Base-by-base conservation (phyloP, 1,284 basidiomycete species). In the Xerocomus minutiporus region DNA sequence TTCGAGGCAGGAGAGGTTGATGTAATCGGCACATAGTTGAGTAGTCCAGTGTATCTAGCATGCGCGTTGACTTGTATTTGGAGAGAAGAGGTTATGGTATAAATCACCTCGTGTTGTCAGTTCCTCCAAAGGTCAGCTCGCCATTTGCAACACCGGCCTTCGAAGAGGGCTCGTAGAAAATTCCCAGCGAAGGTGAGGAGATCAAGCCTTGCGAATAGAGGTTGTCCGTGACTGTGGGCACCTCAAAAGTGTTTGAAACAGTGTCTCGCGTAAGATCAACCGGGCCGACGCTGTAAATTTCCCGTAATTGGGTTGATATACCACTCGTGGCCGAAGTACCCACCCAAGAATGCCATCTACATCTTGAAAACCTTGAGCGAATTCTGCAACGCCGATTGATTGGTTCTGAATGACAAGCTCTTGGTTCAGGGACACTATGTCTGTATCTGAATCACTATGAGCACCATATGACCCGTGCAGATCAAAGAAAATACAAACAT, bases 111-210 rank as follows among this genome's bases (percentile, higher is more conserved):
- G 75, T 75, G 13, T 61, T 45, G 68, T 93, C 88, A 35, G 88
- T 76, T 13, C 80, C 87, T 48, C 89, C 90, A 65, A 92, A 89
- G 8, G 86, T 89, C 53, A 88, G 76, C 66, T 88, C 81, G 52
- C 90, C 90, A 61, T 91, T 69, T 8, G 46, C 2, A 20, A 49
- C 53, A n/a, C 42, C 23, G 8, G 50, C 47, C 12, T 51, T 48
- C 11, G 65, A 64, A 26, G 68, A 65, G 13, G 74, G 74, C 47
- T 63, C 65, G 53, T 69, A 75, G 49, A 53, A 73, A 46, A 75
- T 62, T 2, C 71, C 71, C 51, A 74, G 20, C n/a, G 59, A 53
- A 25, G 62, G 47, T 3, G 54, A 47, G 5, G 59, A 13, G 54
- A 75, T 73, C n/a, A 48, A 48, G 71, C 38, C 38, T n/a, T 39